A percentile compares a stretch with the other conserved stretches of the same genome.
These are phyloP conservation scores for Solanum etuberosum DNA, from an alignment of 257 asterid genomes.

Conservation along the genomic window DNA sequence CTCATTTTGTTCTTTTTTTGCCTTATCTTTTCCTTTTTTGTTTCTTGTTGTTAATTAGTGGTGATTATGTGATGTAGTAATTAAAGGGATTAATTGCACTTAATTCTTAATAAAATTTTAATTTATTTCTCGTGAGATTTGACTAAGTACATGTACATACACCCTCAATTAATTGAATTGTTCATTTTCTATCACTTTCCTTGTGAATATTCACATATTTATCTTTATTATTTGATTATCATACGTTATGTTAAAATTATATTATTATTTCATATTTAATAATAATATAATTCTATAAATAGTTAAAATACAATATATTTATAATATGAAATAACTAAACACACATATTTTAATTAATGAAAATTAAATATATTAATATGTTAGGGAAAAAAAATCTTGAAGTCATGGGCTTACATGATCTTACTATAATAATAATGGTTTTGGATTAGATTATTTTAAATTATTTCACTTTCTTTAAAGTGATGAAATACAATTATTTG, in stretches of 20 bases:
- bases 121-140: not conserved
- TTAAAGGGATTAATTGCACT: not conserved
- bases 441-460: conserved; percentile 8
- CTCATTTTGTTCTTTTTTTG: not conserved
- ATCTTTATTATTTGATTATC: not conserved
- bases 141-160: not conserved
- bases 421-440: not conserved
- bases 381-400: not conserved
- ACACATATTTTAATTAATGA: no score
- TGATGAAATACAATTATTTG: not conserved
- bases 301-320: not conserved
- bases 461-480: not conserved
- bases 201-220: not conserved
- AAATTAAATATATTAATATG: not conserved
- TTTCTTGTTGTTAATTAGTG: not conserved
- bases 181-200: not conserved
- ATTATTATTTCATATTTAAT: not conserved
- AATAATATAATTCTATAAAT: not conserved
- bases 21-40: not conserved
- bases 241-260: not conserved
- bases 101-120: no score
- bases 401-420: conserved; percentile 8
- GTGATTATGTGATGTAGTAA: not conserved
- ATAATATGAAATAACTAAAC: not conserved
- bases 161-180: not conserved